Evolutionary conservation across 2,329 filamentous ascomycete species (phyloP).

Genomic region (Rosellinia necatrix): DNA sequence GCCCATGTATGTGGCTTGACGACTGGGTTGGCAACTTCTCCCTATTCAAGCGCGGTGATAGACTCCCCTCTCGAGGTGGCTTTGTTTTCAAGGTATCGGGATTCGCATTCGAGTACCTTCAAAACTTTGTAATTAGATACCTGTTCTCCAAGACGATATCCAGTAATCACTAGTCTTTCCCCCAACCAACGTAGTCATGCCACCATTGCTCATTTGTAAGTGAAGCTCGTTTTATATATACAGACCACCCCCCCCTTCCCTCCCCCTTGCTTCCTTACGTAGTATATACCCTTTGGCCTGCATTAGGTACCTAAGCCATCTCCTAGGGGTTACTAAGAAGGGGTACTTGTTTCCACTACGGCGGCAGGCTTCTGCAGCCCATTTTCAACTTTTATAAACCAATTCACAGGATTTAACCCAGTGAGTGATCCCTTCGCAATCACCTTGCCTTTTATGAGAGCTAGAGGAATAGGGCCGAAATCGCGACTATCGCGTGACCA

Average conservation of each 20-base stretch:
- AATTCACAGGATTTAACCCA: slow-evolving; percentile 52
- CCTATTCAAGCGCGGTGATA: slow-evolving; percentile 2
- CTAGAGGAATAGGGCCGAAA: slow-evolving; percentile 86
- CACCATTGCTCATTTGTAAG: neutral
- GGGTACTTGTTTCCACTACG: neutral
- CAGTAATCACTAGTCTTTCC: slow-evolving; percentile 23
- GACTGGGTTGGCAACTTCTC: slow-evolving; percentile 13
- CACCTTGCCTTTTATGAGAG: slow-evolving; percentile 81
- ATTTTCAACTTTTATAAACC: slow-evolving; percentile 56
- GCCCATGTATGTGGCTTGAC: slow-evolving; percentile 18
- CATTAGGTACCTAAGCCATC: neutral
- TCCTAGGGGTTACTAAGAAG: neutral
- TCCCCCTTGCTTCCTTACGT: no score
- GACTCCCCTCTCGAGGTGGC: slow-evolving; percentile 15
- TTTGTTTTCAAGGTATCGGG: slow-evolving; percentile 14
- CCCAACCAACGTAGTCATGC: slow-evolving; percentile 22
- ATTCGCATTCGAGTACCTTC: slow-evolving; percentile 16
- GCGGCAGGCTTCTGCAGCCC: slow-evolving; percentile 32
- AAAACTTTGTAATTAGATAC: slow-evolving; percentile 39
- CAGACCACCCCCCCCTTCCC: no score
- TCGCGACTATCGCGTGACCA: slow-evolving; percentile 84
- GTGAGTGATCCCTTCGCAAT: slow-evolving; percentile 55
- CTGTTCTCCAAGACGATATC: slow-evolving; percentile 36
- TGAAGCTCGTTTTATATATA: no score
- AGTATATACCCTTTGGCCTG: neutral